phyloP scores from a whole-genome alignment of 2,329 filamentous ascomycete genomes.

The Phyllosticta citriasiana region DNA sequence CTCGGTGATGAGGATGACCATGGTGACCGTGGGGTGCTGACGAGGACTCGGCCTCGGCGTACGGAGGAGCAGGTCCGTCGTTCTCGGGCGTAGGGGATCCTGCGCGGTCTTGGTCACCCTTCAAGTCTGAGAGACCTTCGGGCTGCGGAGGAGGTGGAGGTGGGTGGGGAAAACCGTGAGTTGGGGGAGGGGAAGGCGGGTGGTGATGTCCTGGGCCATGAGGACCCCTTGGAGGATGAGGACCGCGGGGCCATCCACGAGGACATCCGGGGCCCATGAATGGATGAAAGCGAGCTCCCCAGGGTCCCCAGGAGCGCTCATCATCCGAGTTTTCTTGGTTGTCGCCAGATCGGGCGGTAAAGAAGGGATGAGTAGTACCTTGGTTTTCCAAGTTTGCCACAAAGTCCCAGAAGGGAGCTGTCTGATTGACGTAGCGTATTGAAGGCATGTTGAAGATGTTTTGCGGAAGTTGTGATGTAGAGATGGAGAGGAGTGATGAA shows the following conservation, averaged over 20 bases:
- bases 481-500: not conserved
- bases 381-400: constrained; percentile 40
- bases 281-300: constrained; percentile 11
- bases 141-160: constrained; percentile 11
- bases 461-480: not conserved
- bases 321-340: constrained; percentile 17
- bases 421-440: constrained; percentile 43
- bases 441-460: constrained; percentile 37
- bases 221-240: constrained; percentile 17
- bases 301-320: constrained; percentile 22
- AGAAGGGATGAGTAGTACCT: constrained; percentile 36
- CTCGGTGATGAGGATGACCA: not conserved
- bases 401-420: constrained; percentile 48
- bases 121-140: constrained; percentile 14
- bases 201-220: constrained; percentile 1
- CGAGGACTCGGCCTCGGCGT: constrained; percentile 14
- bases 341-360: constrained; percentile 22
- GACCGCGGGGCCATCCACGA: constrained; percentile 10
- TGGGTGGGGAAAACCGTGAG: constrained; percentile 5
- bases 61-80: constrained; percentile 2
- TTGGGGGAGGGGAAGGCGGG: constrained; percentile 1
- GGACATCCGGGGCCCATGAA: constrained; percentile 14
- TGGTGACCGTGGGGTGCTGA: constrained; percentile 11
- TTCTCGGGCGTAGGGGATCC: not conserved
- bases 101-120: not conserved